Percentiles rank a stretch among this genome's conserved stretches.
Conservation (phyloP, 352 stramenopile genomes). For the Phytophthora quininea region DNA sequence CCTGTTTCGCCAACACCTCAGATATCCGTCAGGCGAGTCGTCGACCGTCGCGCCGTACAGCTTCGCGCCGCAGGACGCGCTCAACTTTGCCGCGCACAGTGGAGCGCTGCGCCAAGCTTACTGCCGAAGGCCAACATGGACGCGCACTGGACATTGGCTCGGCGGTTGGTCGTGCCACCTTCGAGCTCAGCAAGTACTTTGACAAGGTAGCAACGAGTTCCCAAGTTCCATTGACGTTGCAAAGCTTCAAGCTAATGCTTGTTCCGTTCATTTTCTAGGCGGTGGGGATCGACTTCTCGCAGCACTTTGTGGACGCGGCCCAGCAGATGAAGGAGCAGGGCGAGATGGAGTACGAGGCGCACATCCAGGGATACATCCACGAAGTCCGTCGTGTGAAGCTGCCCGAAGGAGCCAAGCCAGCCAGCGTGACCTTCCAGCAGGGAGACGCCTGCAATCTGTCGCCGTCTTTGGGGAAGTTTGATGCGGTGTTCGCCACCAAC, state of each 20-base stretch:
- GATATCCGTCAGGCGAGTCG: conserved; percentile 49
- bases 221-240: too few relatives aligned
- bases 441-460: conserved; percentile 94
- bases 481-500: conserved; percentile 96
- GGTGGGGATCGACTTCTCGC: conserved; percentile 94
- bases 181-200: conserved; percentile 93
- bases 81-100: conserved; percentile 90
- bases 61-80: conserved; percentile 78
- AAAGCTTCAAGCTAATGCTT: background rate
- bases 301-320: conserved; percentile 89
- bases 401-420: conserved; percentile 59
- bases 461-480: conserved; percentile 86
- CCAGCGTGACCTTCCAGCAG: conserved; percentile 89
- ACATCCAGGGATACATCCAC: conserved; percentile 90
- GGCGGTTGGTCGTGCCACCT: conserved; percentile 93
- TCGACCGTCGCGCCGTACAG: conserved; percentile 70
- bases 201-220: conserved; percentile 63
- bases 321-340: conserved; percentile 87
- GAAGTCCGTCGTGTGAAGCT: conserved; percentile 65
- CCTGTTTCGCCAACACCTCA: background rate
- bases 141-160: conserved; percentile 95
- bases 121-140: conserved; percentile 53
- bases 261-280: conserved; percentile 38
- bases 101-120: conserved; percentile 68
- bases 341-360: conserved; percentile 83